Evolutionary conservation across 345 rosid species (phyloP).

Genomic region (Iberis pinnata): DNA sequence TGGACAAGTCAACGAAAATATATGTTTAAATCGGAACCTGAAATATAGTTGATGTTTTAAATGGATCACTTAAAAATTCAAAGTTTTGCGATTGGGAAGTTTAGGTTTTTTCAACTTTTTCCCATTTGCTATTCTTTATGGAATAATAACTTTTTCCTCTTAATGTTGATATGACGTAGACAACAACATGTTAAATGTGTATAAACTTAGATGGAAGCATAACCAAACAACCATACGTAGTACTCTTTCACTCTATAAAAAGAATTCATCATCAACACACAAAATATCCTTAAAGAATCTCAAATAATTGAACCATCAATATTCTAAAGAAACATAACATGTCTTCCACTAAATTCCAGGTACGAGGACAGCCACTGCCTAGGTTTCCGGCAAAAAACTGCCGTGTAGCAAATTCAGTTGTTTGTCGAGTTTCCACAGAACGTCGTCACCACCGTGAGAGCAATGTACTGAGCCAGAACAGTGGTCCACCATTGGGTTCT

Average conservation of each 20-base stretch:
- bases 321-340: neutral
- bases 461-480: neutral
- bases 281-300: neutral
- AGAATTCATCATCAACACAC: neutral
- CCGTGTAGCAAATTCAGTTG: slow-evolving; percentile 6
- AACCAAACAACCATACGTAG: no score
- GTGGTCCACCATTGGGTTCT: slow-evolving; percentile 1
- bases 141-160: no score
- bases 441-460: slow-evolving; percentile 6
- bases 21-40: no score
- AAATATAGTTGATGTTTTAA: no score
- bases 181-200: no score
- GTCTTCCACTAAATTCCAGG: slow-evolving; percentile 19
- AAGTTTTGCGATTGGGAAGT: no score
- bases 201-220: no score
- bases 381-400: slow-evolving; percentile 9
- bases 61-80: no score
- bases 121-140: no score
- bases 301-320: neutral
- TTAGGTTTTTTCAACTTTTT: no score
- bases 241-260: slow-evolving; percentile 2
- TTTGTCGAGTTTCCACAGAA: slow-evolving; percentile 8
- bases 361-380: slow-evolving; percentile 7
- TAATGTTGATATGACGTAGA: no score
- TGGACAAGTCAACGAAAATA: no score